A percentile compares a stretch with the other conserved stretches of the same genome.
phyloP scores from a whole-genome alignment of 139 green algal species.

The Haematococcus sp. region DNA sequence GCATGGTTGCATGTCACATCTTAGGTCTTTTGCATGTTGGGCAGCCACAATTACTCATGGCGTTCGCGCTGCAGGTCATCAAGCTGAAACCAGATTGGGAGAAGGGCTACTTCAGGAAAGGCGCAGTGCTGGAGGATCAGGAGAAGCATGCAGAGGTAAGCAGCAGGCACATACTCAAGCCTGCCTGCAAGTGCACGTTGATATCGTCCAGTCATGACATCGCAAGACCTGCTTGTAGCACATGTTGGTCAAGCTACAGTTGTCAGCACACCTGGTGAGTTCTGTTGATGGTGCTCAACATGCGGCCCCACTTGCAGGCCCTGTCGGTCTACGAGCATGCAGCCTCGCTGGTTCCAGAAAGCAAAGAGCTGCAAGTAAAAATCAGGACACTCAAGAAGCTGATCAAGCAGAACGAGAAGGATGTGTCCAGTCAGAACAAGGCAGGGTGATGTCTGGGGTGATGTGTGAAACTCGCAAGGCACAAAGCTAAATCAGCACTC shows the following conservation, averaged over 20 bases:
- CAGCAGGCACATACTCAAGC: background rate
- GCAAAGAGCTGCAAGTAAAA: constrained; percentile 28
- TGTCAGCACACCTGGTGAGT: too few species aligned
- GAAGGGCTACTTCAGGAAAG: constrained; percentile 55
- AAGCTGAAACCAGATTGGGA: constrained; percentile 78
- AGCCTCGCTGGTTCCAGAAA: background rate
- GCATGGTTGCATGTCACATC: too few species aligned
- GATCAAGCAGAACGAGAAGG: constrained; percentile 17
- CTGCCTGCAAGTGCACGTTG: too few species aligned
- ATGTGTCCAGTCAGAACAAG: constrained; percentile 10
- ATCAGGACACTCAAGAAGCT: constrained; percentile 22
- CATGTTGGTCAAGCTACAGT: too few species aligned
- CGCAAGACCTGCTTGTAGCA: too few species aligned
- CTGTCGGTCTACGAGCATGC: constrained; percentile 22
- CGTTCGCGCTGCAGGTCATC: constrained; percentile 53
- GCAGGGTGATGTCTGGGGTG: background rate
- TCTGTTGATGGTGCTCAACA: too few species aligned
- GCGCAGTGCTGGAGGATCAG: constrained; percentile 26
- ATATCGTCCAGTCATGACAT: too few species aligned
- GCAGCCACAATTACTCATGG: too few species aligned
- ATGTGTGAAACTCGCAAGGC: too few species aligned
- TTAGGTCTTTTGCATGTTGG: too few species aligned
- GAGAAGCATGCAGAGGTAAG: constrained; percentile 4
- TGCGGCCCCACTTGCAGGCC: too few species aligned
- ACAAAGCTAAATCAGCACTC: too few species aligned